Percentiles rank a stretch among this genome's conserved stretches.
phyloP scores from a whole-genome alignment of 192 early-diverging fungal genomes.

The Backusella westeae region DNA sequence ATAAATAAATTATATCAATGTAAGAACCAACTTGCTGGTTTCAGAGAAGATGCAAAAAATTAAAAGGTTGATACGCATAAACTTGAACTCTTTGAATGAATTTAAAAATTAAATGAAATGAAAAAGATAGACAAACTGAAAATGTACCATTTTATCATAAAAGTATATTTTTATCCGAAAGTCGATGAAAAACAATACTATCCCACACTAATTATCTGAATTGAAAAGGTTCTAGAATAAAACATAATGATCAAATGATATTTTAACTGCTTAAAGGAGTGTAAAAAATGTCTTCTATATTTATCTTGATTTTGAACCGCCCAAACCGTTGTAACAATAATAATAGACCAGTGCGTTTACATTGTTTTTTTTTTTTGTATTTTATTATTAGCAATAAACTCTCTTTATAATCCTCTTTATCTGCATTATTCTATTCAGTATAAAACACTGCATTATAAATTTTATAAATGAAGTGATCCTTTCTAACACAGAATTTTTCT shows the following conservation, averaged over 20 bases:
- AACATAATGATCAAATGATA: background rate
- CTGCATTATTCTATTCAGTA: background rate
- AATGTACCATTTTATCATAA: background rate
- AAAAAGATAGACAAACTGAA: background rate
- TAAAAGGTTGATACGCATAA: background rate
- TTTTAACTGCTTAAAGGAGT: background rate
- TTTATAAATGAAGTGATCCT: background rate
- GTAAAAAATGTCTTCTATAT: background rate
- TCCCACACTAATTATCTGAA: background rate
- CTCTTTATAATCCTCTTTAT: background rate
- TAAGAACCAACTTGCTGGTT: background rate
- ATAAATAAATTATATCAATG: background rate
- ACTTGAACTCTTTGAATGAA: background rate
- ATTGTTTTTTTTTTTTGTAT: background rate
- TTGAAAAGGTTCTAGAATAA: slow-evolving; percentile 8
- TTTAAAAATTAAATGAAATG: background rate
- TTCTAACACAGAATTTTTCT: background rate
- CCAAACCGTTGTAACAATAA: background rate
- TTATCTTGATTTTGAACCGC: background rate
- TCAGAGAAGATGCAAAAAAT: background rate
- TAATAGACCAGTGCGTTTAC: background rate
- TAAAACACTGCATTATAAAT: background rate
- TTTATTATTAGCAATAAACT: background rate
- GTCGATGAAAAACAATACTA: background rate
- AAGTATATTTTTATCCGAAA: background rate